Evolutionary conservation across 2,329 filamentous ascomycete genomes (phyloP), one percentile per base, ranked within the genome.

Genomic region (Colletotrichum sp.): DNA sequence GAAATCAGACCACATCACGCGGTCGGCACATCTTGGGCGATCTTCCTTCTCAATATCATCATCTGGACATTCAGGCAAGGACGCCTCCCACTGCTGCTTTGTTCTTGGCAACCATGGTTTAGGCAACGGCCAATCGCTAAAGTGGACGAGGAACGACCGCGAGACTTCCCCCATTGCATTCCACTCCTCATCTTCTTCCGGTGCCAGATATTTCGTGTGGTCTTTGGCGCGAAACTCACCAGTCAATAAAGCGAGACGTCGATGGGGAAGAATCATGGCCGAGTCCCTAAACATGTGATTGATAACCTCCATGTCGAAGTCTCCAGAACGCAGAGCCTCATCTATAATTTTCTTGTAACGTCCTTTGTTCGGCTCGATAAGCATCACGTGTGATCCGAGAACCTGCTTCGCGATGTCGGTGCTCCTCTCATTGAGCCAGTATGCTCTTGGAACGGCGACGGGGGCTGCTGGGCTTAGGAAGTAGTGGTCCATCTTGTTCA

Each of bases 51-150:
- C 28, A 0, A 56, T 30, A 7, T 56, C 61, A 9, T 39, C 28
- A 4, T 65, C 32, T 1, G 5, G 7, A 15, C 61, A 71, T 16
- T 64, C 60, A 1, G 69, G 69, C 18, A 71, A 56, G 16, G 61
- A 9, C 2, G 69, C 43, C 8, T 71, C 43, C 69, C 61, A 71
- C 12, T 71, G 60, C 12, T 64, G 36, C 5, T 32, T 43, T 1
- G 28, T 62, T 2, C 43, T 25, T 2, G 60, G 27, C 15, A 66
- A 4, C 88, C 88, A 89, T 1, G 88, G 88, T 71, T 94, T 94
- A 0, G 93, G 92, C 4, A 94, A 78, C 1, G 93, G 93, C 91
- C 91, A 93, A 79, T 95, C 93, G 8, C 91, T 93, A 80, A 94
- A 95, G 81, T 94, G 93, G 2, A 94, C 85, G 4, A 93, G 87